Conservation (phyloP, 2,329 filamentous ascomycete species). For the Pyrenophora tritici-repentis region DNA sequence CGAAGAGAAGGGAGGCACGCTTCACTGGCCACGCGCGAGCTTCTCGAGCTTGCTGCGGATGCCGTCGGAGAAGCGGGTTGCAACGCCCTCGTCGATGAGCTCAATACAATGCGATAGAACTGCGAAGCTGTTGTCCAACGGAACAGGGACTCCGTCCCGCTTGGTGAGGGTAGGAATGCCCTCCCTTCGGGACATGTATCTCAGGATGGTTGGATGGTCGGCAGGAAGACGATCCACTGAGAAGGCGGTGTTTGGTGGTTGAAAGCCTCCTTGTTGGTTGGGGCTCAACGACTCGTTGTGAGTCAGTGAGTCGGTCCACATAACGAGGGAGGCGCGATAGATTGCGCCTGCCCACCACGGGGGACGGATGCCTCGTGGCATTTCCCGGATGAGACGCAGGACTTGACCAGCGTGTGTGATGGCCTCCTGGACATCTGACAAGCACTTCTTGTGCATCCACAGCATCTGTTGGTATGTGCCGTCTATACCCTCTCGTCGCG, state of each 20-base stretch:
- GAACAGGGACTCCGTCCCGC: conserved; percentile 54
- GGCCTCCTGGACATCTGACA: conserved; percentile 66
- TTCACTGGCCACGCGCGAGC: conserved; percentile 40
- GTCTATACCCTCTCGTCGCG: conserved; percentile 64
- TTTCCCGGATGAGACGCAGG: conserved; percentile 63
- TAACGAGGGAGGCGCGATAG: conserved; percentile 61
- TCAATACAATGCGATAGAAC: conserved; percentile 59
- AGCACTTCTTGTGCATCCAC: conserved; percentile 65
- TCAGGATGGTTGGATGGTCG: conserved; percentile 57
- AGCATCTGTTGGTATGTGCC: conserved; percentile 60
- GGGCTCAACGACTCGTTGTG: conserved; percentile 53
- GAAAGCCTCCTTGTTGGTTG: conserved; percentile 45
- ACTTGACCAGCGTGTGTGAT: conserved; percentile 72
- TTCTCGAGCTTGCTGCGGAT: conserved; percentile 60
- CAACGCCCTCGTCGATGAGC: conserved; percentile 58
- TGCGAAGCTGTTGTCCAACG: conserved; percentile 54
- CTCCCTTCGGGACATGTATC: conserved; percentile 59
- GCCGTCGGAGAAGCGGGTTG: conserved; percentile 60
- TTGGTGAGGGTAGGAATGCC: conserved; percentile 59
- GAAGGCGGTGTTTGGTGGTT: conserved; percentile 48
- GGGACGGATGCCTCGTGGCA: conserved; percentile 65
- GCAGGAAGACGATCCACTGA: conserved; percentile 57
- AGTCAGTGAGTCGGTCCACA: conserved; percentile 59
- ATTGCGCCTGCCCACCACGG: conserved; percentile 74
- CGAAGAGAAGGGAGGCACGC: conserved; percentile 2